These are phyloP conservation scores for Paecilomyces fulvus DNA, from an alignment of 2,329 filamentous ascomycete genomes.

Conservation along the genomic window DNA sequence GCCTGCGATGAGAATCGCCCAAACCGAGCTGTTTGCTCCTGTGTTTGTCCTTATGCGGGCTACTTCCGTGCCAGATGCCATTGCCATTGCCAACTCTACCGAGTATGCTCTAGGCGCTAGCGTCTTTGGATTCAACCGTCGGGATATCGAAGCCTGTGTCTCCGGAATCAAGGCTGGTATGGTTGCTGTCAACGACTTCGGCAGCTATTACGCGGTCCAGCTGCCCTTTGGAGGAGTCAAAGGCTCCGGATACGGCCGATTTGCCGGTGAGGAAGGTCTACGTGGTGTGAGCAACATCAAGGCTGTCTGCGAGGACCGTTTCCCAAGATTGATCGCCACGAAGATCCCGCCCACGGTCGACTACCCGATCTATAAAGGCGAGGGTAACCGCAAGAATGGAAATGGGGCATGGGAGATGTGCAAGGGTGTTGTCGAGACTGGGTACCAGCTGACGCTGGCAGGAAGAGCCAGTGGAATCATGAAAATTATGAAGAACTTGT, in stretches of 20 bases:
- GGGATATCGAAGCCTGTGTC: slow-evolving; percentile 57
- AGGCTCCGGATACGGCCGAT: slow-evolving; percentile 85
- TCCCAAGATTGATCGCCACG: slow-evolving; percentile 52
- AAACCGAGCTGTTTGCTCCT: slow-evolving; percentile 87
- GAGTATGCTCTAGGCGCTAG: slow-evolving; percentile 79
- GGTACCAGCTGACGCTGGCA: slow-evolving; percentile 36
- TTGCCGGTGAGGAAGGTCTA: slow-evolving; percentile 83
- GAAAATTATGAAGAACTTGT: slow-evolving; percentile 32
- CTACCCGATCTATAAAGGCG: slow-evolving; percentile 66
- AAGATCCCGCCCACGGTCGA: slow-evolving; percentile 70
- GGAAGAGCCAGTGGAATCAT: slow-evolving; percentile 31
- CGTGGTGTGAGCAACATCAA: slow-evolving; percentile 80
- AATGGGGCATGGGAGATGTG: slow-evolving; percentile 52
- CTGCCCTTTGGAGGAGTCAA: slow-evolving; percentile 88
- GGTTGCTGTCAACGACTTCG: slow-evolving; percentile 95
- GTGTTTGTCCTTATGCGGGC: slow-evolving; percentile 80
- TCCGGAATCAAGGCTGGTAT: slow-evolving; percentile 69
- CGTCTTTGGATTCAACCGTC: slow-evolving; percentile 67
- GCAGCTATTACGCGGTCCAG: slow-evolving; percentile 84
- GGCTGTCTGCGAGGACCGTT: slow-evolving; percentile 71
- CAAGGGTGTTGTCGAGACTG: slow-evolving; percentile 38
- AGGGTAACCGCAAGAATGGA: slow-evolving; percentile 44
- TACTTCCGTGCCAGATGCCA: slow-evolving; percentile 54
- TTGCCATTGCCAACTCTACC: slow-evolving; percentile 74
- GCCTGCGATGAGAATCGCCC: slow-evolving; percentile 73